phyloP scores from a whole-genome alignment of 495 filamentous ascomycete species.

The Podospora conica region DNA sequence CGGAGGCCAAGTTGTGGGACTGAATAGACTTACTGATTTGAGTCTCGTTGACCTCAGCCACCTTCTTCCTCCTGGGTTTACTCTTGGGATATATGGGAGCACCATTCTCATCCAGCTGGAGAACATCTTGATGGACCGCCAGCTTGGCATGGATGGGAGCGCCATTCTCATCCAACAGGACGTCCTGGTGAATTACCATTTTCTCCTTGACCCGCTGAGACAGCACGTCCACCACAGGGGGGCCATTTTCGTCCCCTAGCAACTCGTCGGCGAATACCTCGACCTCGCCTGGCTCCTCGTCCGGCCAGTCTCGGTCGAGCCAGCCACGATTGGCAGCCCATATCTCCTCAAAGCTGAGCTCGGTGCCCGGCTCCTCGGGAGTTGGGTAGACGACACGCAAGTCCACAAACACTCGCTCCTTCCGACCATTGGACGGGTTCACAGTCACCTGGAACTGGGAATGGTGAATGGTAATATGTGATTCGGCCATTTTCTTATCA shows the following conservation, averaged over 20 bases:
- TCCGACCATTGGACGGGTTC: slow-evolving; percentile 71
- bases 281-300: slow-evolving; percentile 28
- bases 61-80: slow-evolving; percentile 58
- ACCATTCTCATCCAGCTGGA: slow-evolving; percentile 49
- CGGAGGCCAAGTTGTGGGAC: neutral
- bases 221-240: neutral
- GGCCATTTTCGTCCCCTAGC: slow-evolving; percentile 7
- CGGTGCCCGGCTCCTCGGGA: slow-evolving; percentile 56
- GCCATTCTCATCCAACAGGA: slow-evolving; percentile 18
- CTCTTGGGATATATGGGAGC: slow-evolving; percentile 27
- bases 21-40: slow-evolving; percentile 62
- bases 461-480: slow-evolving; percentile 44
- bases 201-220: neutral
- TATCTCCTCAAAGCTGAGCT: slow-evolving; percentile 87
- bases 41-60: slow-evolving; percentile 73
- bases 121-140: slow-evolving; percentile 38
- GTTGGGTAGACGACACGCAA: slow-evolving; percentile 78
- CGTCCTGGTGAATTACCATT: neutral
- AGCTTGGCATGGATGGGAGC: slow-evolving; percentile 34
- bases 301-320: slow-evolving; percentile 65
- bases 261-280: neutral
- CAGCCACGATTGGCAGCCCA: slow-evolving; percentile 74
- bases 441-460: slow-evolving; percentile 62
- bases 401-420: slow-evolving; percentile 81
- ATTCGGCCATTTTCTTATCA: slow-evolving; percentile 43